These are phyloP conservation scores for Penicillium pancosmium DNA, from an alignment of 495 filamentous ascomycete genomes.

Conservation along the genomic window DNA sequence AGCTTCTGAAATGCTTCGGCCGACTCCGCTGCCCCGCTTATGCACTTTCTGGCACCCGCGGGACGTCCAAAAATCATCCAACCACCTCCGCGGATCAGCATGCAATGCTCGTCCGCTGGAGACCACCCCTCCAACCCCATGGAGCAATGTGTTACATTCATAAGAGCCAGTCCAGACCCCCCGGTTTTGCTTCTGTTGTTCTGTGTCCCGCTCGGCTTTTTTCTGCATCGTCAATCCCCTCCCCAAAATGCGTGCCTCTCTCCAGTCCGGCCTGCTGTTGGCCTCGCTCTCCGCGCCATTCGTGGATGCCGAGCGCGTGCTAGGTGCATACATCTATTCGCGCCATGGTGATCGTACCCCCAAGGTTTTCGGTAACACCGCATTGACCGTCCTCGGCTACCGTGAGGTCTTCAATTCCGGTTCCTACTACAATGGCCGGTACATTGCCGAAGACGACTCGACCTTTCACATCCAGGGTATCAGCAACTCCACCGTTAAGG, in stretches of 20 bases:
- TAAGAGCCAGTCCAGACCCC: background rate
- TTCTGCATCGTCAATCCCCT: background rate
- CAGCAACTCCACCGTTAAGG: conserved; percentile 55
- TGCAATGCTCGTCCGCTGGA: conserved; percentile 4
- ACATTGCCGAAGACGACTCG: conserved; percentile 51
- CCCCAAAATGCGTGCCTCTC: conserved; percentile 35
- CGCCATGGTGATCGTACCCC: conserved; percentile 67
- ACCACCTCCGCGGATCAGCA: conserved; percentile 6
- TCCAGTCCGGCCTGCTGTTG: conserved; percentile 35
- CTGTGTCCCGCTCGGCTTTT: conserved; percentile 1
- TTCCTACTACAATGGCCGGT: conserved; percentile 63
- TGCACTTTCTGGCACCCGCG: background rate
- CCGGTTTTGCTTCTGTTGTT: background rate
- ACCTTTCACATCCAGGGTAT: conserved; percentile 59
- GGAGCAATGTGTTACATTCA: background rate
- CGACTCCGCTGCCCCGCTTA: conserved; percentile 3
- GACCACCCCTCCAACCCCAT: background rate
- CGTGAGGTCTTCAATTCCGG: conserved; percentile 62
- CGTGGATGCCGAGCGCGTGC: conserved; percentile 59
- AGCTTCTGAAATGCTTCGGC: background rate
- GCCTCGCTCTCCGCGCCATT: conserved; percentile 34
- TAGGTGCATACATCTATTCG: conserved; percentile 65
- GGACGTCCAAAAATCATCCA: conserved; percentile 4
- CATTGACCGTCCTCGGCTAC: conserved; percentile 63
- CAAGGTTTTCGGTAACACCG: conserved; percentile 54